Percentiles rank a stretch among this genome's conserved stretches.
Evolutionary conservation across 352 stramenopile genomes (phyloP).

Genomic region (Thraustotheca clavata): DNA sequence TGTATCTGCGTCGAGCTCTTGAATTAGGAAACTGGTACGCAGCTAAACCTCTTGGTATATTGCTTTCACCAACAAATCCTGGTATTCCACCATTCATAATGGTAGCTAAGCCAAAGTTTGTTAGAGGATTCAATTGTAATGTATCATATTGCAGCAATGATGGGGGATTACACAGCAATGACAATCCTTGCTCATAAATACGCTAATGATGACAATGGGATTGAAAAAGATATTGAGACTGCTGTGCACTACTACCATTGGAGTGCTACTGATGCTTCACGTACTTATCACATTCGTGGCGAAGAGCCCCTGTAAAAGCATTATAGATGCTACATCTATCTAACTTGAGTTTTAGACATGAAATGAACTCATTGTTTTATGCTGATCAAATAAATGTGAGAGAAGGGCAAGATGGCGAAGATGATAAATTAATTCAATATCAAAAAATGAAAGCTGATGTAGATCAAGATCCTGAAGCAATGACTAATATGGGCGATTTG

Average conservation of each 20-base stretch:
- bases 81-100: neutral
- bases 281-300: conserved; percentile 51
- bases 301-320: conserved; percentile 55
- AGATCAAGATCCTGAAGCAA: conserved; percentile 60
- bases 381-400: conserved; percentile 35
- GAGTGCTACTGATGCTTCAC: conserved; percentile 35
- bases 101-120: neutral
- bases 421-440: conserved; percentile 84
- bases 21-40: conserved; percentile 18
- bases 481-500: conserved; percentile 79
- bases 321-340: conserved; percentile 18
- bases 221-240: conserved; percentile 27
- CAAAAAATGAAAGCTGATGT: conserved; percentile 71
- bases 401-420: conserved; percentile 55
- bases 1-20: neutral
- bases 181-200: conserved; percentile 45
- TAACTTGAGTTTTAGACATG: conserved; percentile 27
- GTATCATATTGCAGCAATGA: conserved; percentile 15
- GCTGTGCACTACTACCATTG: conserved; percentile 54
- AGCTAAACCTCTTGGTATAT: conserved; percentile 28
- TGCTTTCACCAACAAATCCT: conserved; percentile 21
- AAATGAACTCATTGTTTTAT: conserved; percentile 69
- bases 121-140: conserved; percentile 1
- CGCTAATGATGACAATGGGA: conserved; percentile 6
- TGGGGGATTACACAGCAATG: conserved; percentile 15